A percentile compares a stretch with the other conserved stretches of the same genome.
Evolutionary conservation across 2,329 filamentous ascomycete species (phyloP).

Genomic region (Colletotrichum neosansevieriae): DNA sequence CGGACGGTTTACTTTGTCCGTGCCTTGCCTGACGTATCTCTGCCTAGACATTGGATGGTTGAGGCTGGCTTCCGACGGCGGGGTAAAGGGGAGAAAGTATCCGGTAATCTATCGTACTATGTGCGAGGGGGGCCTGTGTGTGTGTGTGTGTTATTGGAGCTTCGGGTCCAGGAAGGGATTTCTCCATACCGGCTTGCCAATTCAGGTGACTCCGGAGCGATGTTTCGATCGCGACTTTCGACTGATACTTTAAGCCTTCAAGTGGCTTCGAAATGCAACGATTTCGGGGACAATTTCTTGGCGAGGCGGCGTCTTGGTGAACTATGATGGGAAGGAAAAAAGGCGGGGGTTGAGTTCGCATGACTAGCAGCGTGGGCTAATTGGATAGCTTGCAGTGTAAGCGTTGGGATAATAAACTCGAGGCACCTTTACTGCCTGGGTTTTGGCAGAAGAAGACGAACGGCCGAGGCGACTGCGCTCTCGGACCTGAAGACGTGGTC

Average conservation of each 20-base stretch:
- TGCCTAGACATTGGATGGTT: conserved; percentile 21
- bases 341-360: conserved; percentile 39
- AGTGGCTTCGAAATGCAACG: conserved; percentile 16
- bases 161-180: conserved; percentile 30
- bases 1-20: conserved; percentile 12
- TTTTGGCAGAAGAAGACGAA: not conserved
- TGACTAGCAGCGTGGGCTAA: conserved; percentile 37
- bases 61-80: conserved; percentile 18
- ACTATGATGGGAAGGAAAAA: conserved; percentile 33
- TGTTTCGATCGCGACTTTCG: not conserved
- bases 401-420: conserved; percentile 21
- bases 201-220: not conserved
- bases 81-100: conserved; percentile 26
- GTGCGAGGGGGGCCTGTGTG: too few species aligned
- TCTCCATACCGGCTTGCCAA: conserved; percentile 15
- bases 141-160: not conserved
- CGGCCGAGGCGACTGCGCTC: conserved; percentile 14
- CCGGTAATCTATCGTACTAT: not conserved
- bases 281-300: conserved; percentile 21
- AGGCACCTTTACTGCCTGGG: conserved; percentile 2
- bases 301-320: conserved; percentile 13
- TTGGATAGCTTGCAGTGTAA: conserved; percentile 18
- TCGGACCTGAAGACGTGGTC: conserved; percentile 25
- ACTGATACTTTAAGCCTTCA: conserved; percentile 6
- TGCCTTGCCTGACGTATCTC: conserved; percentile 20